Evolutionary conservation across 2,329 filamentous ascomycete genomes (phyloP).

Genomic region (Tolypocladium capitatum): DNA sequence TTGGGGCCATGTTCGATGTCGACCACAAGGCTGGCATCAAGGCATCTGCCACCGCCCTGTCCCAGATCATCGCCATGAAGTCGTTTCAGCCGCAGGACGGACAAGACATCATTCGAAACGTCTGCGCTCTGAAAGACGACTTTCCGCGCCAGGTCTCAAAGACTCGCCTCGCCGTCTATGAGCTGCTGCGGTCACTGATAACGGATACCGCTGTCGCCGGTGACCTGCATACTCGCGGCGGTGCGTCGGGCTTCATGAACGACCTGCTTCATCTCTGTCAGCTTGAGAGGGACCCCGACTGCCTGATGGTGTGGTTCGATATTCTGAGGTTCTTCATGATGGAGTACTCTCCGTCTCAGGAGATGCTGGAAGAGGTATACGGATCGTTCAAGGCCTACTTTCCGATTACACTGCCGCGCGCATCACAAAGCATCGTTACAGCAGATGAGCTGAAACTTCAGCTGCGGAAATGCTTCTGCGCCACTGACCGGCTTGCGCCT

Average conservation of each 20-base stretch:
- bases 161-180: slow-evolving; percentile 39
- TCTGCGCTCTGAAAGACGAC: slow-evolving; percentile 41
- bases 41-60: slow-evolving; percentile 39
- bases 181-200: slow-evolving; percentile 32
- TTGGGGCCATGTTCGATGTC: slow-evolving; percentile 43
- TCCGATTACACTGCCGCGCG: slow-evolving; percentile 41
- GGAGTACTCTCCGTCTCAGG: slow-evolving; percentile 29
- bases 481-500: slow-evolving; percentile 30
- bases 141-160: slow-evolving; percentile 38
- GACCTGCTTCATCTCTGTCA: slow-evolving; percentile 37
- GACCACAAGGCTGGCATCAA: slow-evolving; percentile 47
- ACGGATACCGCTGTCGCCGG: slow-evolving; percentile 26
- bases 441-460: slow-evolving; percentile 42
- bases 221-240: slow-evolving; percentile 31
- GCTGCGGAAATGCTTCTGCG: slow-evolving; percentile 40
- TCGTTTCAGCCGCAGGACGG: slow-evolving; percentile 36
- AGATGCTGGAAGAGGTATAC: slow-evolving; percentile 37
- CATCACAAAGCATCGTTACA: slow-evolving; percentile 38
- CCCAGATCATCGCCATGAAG: slow-evolving; percentile 34
- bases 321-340: slow-evolving; percentile 31
- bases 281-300: slow-evolving; percentile 43
- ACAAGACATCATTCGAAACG: slow-evolving; percentile 32
- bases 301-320: slow-evolving; percentile 44
- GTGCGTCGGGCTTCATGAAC: slow-evolving; percentile 32
- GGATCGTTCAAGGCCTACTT: slow-evolving; percentile 46